These are phyloP conservation scores for Trametes coccinea DNA, from an alignment of 768 basidiomycete genomes.

Conservation along the genomic window DNA sequence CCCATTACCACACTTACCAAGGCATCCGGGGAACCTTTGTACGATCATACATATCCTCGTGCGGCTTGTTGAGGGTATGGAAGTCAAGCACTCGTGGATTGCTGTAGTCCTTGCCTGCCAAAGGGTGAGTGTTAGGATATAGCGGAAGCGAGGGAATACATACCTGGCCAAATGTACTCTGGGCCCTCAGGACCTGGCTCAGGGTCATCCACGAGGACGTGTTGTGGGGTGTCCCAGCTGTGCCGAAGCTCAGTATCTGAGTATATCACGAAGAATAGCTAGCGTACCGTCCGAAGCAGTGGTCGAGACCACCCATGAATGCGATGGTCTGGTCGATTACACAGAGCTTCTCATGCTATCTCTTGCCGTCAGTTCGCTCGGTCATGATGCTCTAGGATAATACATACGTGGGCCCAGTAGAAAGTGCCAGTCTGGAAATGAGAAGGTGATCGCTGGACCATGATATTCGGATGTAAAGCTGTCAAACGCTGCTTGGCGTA, in stretches of 20 bases:
- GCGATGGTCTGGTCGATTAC: slow-evolving; percentile 97
- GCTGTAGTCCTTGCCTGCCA: slow-evolving; percentile 88
- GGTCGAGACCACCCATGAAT: slow-evolving; percentile 96
- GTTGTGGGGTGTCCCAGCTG: slow-evolving; percentile 97
- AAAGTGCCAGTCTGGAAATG: slow-evolving; percentile 98
- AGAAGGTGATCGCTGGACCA: slow-evolving; percentile 95
- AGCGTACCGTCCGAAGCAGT: slow-evolving; percentile 81
- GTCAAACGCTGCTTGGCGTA: slow-evolving; percentile 86
- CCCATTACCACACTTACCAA: slow-evolving; percentile 57
- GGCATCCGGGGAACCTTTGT: slow-evolving; percentile 91
- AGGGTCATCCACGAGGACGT: slow-evolving; percentile 83
- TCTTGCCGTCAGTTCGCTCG: neutral
- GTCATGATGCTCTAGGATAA: neutral
- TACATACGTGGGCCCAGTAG: slow-evolving; percentile 94
- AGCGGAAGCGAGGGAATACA: slow-evolving; percentile 6
- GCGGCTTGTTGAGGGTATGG: slow-evolving; percentile 80
- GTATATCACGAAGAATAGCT: neutral
- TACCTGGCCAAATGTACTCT: slow-evolving; percentile 86
- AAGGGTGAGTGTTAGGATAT: neutral
- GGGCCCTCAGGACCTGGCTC: slow-evolving; percentile 56
- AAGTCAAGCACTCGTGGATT: slow-evolving; percentile 90
- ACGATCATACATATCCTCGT: slow-evolving; percentile 95
- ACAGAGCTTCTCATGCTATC: slow-evolving; percentile 94
- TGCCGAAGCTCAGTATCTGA: neutral
- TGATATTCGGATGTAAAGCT: slow-evolving; percentile 85